A percentile compares a stretch with the other conserved stretches of the same genome.
Evolutionary conservation across 805 yeast genomes (phyloP).

Genomic region (Naumovozyma baii): DNA sequence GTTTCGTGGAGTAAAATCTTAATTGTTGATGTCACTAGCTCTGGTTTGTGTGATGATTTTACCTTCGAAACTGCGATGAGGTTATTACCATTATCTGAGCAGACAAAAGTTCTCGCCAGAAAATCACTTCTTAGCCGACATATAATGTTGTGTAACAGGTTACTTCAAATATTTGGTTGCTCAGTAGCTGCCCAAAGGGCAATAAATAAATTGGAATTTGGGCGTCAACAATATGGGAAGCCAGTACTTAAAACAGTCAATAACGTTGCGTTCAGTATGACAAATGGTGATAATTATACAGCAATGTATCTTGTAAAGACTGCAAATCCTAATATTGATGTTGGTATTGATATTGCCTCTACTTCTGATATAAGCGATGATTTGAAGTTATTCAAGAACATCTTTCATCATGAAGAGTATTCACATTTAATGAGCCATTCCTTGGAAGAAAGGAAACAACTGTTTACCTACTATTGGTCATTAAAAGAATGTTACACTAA

Average conservation of each 20-base stretch:
- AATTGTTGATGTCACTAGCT: slow-evolving; percentile 6
- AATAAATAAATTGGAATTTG: slow-evolving; percentile 19
- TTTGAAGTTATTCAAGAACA: slow-evolving; percentile 33
- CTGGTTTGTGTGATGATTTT: slow-evolving; percentile 20
- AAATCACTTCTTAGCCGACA: slow-evolving; percentile 30
- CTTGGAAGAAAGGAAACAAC: slow-evolving; percentile 7
- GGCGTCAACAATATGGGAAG: slow-evolving; percentile 42
- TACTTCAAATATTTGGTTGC: slow-evolving; percentile 40
- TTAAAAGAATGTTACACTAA: slow-evolving; percentile 70
- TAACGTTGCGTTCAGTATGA: slow-evolving; percentile 42
- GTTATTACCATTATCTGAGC: slow-evolving; percentile 35
- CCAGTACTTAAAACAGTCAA: slow-evolving; percentile 33
- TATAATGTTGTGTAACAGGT: slow-evolving; percentile 35
- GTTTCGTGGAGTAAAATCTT: slow-evolving; percentile 2
- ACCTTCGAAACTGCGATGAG: slow-evolving; percentile 44
- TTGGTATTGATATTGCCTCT: slow-evolving; percentile 44
- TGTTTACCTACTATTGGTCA: slow-evolving; percentile 63
- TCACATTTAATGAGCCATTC: slow-evolving; percentile 20
- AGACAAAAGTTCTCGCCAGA: slow-evolving; percentile 33
- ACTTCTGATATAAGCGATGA: slow-evolving; percentile 18
- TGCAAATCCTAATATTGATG: slow-evolving; percentile 11
- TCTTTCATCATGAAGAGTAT: slow-evolving; percentile 34
- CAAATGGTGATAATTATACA: slow-evolving; percentile 46
- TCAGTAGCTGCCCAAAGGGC: slow-evolving; percentile 16
- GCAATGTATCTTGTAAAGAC: slow-evolving; percentile 35